Evolutionary conservation across 2,329 filamentous ascomycete genomes (phyloP).

Genomic region (Colletotrichum sp.): DNA sequence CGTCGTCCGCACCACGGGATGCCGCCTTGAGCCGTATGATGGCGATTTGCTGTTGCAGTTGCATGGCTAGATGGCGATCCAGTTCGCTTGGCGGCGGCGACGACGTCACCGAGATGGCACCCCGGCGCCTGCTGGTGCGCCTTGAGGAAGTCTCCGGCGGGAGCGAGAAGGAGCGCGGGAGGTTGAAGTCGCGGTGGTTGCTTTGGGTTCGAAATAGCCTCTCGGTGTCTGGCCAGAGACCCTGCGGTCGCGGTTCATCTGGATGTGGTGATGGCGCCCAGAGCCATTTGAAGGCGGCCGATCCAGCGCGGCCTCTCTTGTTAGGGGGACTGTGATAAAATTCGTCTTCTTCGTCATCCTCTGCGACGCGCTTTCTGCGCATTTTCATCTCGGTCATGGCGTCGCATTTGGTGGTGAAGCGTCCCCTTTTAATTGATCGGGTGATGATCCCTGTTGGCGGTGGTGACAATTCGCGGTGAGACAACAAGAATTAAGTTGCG

Average conservation of each 20-base stretch:
- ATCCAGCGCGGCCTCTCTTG: neutral
- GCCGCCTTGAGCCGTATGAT: neutral
- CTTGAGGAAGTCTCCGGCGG: neutral
- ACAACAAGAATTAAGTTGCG: neutral
- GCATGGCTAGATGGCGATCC: slow-evolving; percentile 9
- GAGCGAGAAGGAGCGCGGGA: slow-evolving; percentile 1
- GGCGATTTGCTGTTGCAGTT: slow-evolving; percentile 14
- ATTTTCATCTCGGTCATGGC: slow-evolving; percentile 1
- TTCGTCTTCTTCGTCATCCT: neutral
- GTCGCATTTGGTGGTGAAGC: neutral
- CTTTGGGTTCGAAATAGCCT: neutral
- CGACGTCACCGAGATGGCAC: slow-evolving; percentile 12
- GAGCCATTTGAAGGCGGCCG: slow-evolving; percentile 3
- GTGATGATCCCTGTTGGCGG: neutral
- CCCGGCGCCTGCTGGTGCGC: neutral
- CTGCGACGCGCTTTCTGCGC: slow-evolving; percentile 7
- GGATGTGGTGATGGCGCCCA: neutral
- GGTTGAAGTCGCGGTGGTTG: neutral
- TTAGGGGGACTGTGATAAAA: neutral
- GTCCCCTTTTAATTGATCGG: neutral
- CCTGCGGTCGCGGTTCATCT: neutral
- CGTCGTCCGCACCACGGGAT: neutral
- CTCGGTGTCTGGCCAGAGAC: slow-evolving; percentile 6
- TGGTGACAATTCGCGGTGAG: neutral
- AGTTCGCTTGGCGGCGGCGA: neutral